Conservation (phyloP, 108 stramenopile species). For the Nannochloropsis salina region DNA sequence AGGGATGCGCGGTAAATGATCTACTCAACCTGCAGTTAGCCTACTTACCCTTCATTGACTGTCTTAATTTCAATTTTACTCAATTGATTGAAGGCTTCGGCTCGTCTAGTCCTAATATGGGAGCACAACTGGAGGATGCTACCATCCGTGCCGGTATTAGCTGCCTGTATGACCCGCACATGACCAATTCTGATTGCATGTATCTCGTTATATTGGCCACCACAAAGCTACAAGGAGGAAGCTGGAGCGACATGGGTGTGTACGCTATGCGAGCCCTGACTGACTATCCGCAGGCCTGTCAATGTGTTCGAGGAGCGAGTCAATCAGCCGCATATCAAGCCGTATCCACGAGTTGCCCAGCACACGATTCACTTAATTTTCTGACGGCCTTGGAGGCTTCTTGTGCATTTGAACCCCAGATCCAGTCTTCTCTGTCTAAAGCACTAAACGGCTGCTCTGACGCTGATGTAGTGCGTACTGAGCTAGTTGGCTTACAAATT, state of each 20-base stretch:
- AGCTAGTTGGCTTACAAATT: background rate
- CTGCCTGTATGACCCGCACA: constrained; percentile 15
- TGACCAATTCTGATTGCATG: constrained; percentile 8
- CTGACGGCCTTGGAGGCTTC: constrained; percentile 16
- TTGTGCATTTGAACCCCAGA: constrained; percentile 10
- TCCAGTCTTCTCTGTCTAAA: background rate
- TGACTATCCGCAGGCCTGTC: constrained; percentile 3
- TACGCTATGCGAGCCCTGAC: constrained; percentile 14
- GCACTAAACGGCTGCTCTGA: background rate
- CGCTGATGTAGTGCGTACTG: background rate
- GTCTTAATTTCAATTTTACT: background rate
- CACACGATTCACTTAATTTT: constrained; percentile 8
- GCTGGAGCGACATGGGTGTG: constrained; percentile 9
- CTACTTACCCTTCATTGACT: background rate
- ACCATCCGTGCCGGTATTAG: background rate
- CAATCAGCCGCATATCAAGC: background rate
- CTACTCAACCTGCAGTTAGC: background rate
- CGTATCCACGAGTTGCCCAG: background rate
- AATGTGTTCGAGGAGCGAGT: background rate
- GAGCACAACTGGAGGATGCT: constrained; percentile 12
- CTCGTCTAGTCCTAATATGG: background rate
- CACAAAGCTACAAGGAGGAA: background rate
- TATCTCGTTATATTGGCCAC: background rate
- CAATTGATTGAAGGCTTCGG: background rate
- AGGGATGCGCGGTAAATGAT: constrained; percentile 12